Percentiles rank a stretch among this genome's conserved stretches.
Evolutionary conservation across 2,329 filamentous ascomycete species (phyloP).

Genomic region (Hypoxylon sp.): DNA sequence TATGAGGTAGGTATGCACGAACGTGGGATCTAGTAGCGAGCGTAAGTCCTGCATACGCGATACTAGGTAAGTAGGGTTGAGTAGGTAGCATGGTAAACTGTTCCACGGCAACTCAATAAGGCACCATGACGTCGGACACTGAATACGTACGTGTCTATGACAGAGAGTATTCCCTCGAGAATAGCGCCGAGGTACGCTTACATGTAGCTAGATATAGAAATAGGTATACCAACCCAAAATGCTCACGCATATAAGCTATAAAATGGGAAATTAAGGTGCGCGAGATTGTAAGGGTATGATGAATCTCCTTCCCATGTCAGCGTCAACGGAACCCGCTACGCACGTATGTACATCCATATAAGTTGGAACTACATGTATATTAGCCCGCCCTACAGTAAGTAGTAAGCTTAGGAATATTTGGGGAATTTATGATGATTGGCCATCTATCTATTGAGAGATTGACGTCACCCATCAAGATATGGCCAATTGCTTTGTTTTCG

Average conservation of each 20-base stretch:
- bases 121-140: conserved; percentile 19
- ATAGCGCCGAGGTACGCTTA: neutral
- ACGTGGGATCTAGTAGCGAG: no score
- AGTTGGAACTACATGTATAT: neutral
- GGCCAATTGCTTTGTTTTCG: neutral
- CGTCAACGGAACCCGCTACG: conserved; percentile 10
- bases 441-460: conserved; percentile 1
- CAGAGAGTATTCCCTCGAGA: neutral
- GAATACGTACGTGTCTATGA: neutral
- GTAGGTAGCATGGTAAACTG: neutral
- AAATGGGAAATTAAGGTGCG: conserved; percentile 1
- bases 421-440: neutral
- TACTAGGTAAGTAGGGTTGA: no score
- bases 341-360: conserved; percentile 24
- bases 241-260: conserved; percentile 9
- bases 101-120: conserved; percentile 10
- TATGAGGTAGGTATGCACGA: no score
- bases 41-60: no score
- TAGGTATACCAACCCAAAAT: conserved; percentile 1
- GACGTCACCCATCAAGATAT: neutral
- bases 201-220: neutral
- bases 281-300: conserved; percentile 31
- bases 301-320: neutral
- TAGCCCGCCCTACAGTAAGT: no score
- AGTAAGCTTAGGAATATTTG: neutral